Base-by-base conservation (phyloP, 1,284 basidiomycete genomes). In the Trametes pubescens region DNA sequence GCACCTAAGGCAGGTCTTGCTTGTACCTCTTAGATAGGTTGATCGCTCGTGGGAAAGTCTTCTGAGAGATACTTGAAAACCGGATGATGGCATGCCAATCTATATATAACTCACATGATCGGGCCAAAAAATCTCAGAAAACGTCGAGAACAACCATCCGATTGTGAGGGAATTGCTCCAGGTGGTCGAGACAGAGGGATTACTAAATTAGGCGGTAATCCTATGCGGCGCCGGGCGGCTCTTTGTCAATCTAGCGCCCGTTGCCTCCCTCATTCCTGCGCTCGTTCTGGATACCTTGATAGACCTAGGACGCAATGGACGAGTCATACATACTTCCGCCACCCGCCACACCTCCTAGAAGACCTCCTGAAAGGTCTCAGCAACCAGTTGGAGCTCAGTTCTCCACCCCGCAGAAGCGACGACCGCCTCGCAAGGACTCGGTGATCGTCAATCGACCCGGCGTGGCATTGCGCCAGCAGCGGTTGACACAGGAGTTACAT, bases 301-400 rank as follows among this genome's bases (percentile, higher is more conserved):
- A 18, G 14, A 43, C 3, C 40, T 43, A 24, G 21, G 24, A 24
- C 21, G 14, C 14, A 14, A 51, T 51, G 10, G 16, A 51, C 18
- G 29, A 51, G 7, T 51, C 48, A n/a, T 10, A 51, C 13, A 34
- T 18, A 38, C 51, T 53, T 14, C 51, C 51, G 9, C 51, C 51
- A 3, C 51, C 51, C 26, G 22, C 3, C 2, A 53, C 51, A 4
- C 51, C 51, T 22, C 34, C 51, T 24, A n/a, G 4, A 14, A 8
- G 35, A 22, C 34, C 51, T 26, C 51, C 35, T 1, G 11, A 53
- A 40, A 11, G 51, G 10, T 37, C 34, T n/a, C 11, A 38, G n/a
- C 51, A 53, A 40, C 51, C 37, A 13, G 51, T 53, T 16, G 51
- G 51, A 5, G 22, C 29, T 9, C 51, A 53, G 4, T 53, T 53